These are phyloP conservation scores for Cubamyces sp. DNA, from an alignment of 768 basidiomycete genomes.

Conservation along the genomic window DNA sequence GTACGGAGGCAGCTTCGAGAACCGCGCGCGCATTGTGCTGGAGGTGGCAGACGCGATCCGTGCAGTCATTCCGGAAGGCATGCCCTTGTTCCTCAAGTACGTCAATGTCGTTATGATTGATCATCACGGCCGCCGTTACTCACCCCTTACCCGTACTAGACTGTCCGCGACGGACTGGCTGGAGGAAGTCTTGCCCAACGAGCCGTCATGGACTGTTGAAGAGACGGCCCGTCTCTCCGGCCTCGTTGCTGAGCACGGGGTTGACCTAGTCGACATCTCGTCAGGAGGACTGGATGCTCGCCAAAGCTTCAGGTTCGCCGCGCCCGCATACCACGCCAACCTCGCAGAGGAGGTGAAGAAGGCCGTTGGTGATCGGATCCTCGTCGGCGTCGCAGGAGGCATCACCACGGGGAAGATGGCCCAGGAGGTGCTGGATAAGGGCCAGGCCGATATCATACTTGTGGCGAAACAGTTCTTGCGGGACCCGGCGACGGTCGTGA, in stretches of 20 bases:
- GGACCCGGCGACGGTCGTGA: conserved; percentile 50
- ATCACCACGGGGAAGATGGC: conserved; percentile 59
- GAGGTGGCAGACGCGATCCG: conserved; percentile 69
- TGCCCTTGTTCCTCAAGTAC: conserved; percentile 75
- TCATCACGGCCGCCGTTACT: not conserved
- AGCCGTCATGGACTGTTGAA: conserved; percentile 67
- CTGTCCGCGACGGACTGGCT: conserved; percentile 79
- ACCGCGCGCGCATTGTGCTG: conserved; percentile 56
- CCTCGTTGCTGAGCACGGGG: conserved; percentile 63
- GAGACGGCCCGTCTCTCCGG: conserved; percentile 65
- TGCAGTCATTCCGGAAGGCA: conserved; percentile 55
- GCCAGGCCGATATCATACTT: conserved; percentile 55
- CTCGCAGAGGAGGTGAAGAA: conserved; percentile 40
- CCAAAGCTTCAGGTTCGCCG: conserved; percentile 46
- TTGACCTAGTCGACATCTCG: conserved; percentile 78
- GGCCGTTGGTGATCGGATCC: conserved; percentile 42
- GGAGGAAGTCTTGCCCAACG: conserved; percentile 56
- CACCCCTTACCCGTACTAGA: conserved; percentile 37
- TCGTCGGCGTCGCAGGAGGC: conserved; percentile 60
- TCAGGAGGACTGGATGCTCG: conserved; percentile 58
- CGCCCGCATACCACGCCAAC: conserved; percentile 24
- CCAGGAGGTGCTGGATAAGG: conserved; percentile 59
- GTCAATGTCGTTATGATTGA: conserved; percentile 6
- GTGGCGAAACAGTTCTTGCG: conserved; percentile 49
- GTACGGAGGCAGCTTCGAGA: conserved; percentile 54